phyloP scores from a whole-genome alignment of 2,329 filamentous ascomycete species.

The Falciphora oryzae region DNA sequence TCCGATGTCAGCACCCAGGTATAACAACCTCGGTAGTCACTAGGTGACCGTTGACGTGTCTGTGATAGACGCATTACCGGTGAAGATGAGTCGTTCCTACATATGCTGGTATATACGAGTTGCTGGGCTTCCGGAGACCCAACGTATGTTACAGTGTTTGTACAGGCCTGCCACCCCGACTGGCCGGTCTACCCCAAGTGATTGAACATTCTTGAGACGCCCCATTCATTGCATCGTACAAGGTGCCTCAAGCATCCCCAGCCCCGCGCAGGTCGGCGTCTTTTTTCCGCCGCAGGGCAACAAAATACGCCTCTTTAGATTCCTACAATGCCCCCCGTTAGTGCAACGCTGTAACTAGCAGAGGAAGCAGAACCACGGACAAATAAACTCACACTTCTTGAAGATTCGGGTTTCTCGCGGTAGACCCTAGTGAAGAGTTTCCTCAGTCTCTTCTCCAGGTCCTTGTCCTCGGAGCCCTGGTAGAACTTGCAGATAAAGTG shows the following conservation, averaged over 20 bases:
- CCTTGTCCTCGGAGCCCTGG: slow-evolving; percentile 80
- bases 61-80: neutral
- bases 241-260: slow-evolving; percentile 9
- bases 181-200: too few species aligned
- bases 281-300: slow-evolving; percentile 65
- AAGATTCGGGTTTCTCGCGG: slow-evolving; percentile 87
- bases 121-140: neutral
- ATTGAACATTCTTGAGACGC: neutral
- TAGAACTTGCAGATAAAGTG: slow-evolving; percentile 99
- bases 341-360: neutral
- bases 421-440: slow-evolving; percentile 74
- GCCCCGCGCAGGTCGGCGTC: slow-evolving; percentile 25
- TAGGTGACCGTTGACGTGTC: neutral
- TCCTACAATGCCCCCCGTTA: slow-evolving; percentile 44
- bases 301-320: slow-evolving; percentile 81
- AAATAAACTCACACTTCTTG: slow-evolving; percentile 62
- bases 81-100: neutral
- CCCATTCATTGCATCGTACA: neutral
- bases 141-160: neutral
- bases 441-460: slow-evolving; percentile 67
- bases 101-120: too few species aligned
- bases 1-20: neutral
- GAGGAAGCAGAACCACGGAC: neutral
- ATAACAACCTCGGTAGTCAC: neutral
- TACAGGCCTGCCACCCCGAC: neutral